These are phyloP conservation scores for Cytospora schulzeri DNA, from an alignment of 2,329 filamentous ascomycete genomes.

Conservation along the genomic window DNA sequence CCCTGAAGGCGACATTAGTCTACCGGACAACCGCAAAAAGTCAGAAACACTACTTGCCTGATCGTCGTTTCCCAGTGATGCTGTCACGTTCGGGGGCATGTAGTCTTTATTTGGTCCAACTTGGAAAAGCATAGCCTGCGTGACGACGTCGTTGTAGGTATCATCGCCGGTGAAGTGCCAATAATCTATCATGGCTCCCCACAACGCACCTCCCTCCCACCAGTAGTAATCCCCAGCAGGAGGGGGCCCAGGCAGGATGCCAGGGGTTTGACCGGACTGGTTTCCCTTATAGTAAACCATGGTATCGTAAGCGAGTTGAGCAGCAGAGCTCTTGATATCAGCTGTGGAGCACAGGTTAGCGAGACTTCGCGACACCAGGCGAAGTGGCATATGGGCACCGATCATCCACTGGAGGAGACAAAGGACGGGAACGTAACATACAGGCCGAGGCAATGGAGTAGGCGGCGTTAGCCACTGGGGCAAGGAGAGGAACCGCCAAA, in stretches of 20 bases:
- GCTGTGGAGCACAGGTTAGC: conserved; percentile 36
- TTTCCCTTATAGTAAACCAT: conserved; percentile 56
- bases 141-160: conserved; percentile 62
- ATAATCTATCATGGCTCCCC: conserved; percentile 70
- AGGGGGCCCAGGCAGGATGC: conserved; percentile 60
- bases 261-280: conserved; percentile 48
- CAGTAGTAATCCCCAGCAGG: conserved; percentile 65
- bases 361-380: conserved; percentile 5
- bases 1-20: conserved; percentile 45
- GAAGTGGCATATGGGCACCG: conserved; percentile 5
- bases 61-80: conserved; percentile 72
- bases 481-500: conserved; percentile 20
- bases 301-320: conserved; percentile 52
- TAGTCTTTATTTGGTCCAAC: conserved; percentile 73
- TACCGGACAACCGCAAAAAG: not conserved
- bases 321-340: conserved; percentile 50
- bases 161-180: conserved; percentile 68
- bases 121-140: conserved; percentile 64
- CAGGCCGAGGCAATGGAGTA: conserved; percentile 22
- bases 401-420: conserved; percentile 2
- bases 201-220: conserved; percentile 73
- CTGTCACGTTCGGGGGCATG: conserved; percentile 74
- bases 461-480: conserved; percentile 15
- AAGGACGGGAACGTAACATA: conserved; percentile 12
- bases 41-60: conserved; percentile 45